phyloP scores from a whole-genome alignment of 2,329 filamentous ascomycete species.

The Aspergillus quadricinctus region DNA sequence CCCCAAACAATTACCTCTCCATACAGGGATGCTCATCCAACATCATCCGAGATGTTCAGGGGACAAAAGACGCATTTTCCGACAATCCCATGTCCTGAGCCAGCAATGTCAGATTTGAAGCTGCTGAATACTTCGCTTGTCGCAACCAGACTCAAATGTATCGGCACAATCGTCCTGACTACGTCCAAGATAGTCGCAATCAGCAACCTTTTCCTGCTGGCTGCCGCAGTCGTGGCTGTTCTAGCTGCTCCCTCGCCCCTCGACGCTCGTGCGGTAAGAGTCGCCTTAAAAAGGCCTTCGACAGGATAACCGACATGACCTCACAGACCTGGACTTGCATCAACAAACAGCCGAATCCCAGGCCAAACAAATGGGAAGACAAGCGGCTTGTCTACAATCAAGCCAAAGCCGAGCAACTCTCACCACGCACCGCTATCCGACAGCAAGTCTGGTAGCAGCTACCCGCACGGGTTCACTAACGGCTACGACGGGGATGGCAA shows the following conservation, averaged over 20 bases:
- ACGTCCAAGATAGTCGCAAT: background rate
- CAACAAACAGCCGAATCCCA: background rate
- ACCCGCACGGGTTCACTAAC: slow-evolving; percentile 1
- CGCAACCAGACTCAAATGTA: background rate
- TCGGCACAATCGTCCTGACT: background rate
- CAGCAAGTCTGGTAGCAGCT: background rate
- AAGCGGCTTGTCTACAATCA: background rate
- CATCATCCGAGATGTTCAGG: background rate
- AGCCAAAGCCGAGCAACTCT: background rate
- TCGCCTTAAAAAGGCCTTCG: background rate
- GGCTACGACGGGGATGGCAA: background rate
- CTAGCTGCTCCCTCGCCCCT: background rate
- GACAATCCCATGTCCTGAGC: background rate
- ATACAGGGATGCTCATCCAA: background rate
- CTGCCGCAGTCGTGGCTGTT: background rate
- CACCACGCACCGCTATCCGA: background rate
- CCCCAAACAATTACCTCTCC: background rate
- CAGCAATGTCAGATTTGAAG: background rate
- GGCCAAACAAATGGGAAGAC: background rate
- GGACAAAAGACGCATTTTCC: background rate
- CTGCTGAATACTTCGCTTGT: background rate
- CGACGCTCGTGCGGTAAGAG: background rate
- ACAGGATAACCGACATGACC: background rate
- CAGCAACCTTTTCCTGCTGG: background rate
- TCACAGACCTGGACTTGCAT: background rate